Evolutionary conservation across 805 yeast genomes (phyloP), one percentile per base, ranked within the genome.

Genomic region (Saccharomycopsis sp.): DNA sequence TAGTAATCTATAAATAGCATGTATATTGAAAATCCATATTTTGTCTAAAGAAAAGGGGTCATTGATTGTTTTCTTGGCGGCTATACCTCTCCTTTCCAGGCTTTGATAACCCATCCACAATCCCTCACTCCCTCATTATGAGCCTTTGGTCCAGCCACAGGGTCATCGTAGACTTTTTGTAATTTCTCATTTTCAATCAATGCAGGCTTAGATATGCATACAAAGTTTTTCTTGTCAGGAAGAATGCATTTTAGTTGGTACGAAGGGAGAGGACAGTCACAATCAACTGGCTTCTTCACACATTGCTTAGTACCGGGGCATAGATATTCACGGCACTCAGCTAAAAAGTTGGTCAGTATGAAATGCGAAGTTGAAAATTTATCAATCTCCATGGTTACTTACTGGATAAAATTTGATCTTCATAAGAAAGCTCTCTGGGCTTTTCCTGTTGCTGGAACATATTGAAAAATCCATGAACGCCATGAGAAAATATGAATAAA

Each of bases 251-350:
- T 87, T 61, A 88, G 66, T 68, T 92, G 97, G 0, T 95, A 84
- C 59, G 83, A 81, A 1, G 97, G 94, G 67, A 82, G 92, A 1
- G 89, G 90, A 69, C 99, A 94, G 1, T 97, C 97, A 69, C 99
- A 94, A 54, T 85, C 87, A 5, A 77, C 64, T 0, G 89, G 82
- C 1, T 71, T 65, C 1, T 77, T 76, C 0, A 89, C 99, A 73
- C 99, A 94, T 8, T 76, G 76, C 47, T 84, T 75, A 0, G 97
- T 89, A 64, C 85, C 96, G 2, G 89, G 89, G 68, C 99, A 94
- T 40, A 92, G 71, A 68, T 85, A 92, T 3, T 74, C 73, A 8
- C 72, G 70, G 67, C 99, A 94, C 2, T 75, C 72, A 3, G 74
- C 69, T 66, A 34, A 68, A 64, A 51, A 20, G 24, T 29, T 29